A percentile compares a stretch with the other conserved stretches of the same genome.
phyloP scores from a whole-genome alignment of 75 land plant genomes.

The Chamaecyparis obtusa region DNA sequence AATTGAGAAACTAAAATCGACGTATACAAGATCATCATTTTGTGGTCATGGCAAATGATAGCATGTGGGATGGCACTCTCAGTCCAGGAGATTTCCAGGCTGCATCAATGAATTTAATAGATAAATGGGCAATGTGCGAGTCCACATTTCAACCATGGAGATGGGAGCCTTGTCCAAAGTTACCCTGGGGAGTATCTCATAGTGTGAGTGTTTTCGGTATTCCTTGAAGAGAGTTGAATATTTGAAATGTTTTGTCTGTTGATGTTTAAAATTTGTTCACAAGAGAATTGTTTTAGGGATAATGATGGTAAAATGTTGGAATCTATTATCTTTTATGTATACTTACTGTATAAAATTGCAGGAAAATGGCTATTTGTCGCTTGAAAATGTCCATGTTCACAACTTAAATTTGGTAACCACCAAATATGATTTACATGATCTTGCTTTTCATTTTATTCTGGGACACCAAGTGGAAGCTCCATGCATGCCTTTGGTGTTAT shows the following conservation, averaged over 20 bases:
- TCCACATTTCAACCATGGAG: conserved; percentile 34
- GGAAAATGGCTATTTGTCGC: conserved; percentile 47
- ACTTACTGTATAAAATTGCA: conserved; percentile 16
- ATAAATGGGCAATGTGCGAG: conserved; percentile 38
- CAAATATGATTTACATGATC: background rate
- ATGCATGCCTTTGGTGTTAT: background rate
- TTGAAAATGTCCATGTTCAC: conserved; percentile 32
- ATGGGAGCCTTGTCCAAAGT: conserved; percentile 43
- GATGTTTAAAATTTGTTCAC: background rate
- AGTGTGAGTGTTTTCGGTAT: conserved; percentile 17
- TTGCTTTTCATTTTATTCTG: background rate
- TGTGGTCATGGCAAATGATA: conserved; percentile 9
- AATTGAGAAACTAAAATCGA: background rate
- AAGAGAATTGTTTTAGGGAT: background rate
- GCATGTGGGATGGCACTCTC: conserved; percentile 57
- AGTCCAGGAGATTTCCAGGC: conserved; percentile 29
- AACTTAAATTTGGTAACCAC: conserved; percentile 12
- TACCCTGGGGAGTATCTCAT: conserved; percentile 17
- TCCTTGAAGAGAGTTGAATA: background rate
- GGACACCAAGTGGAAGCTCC: background rate
- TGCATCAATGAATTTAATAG: conserved; percentile 31
- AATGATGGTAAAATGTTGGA: background rate
- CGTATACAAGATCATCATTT: background rate
- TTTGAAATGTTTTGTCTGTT: background rate
- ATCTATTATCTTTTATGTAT: background rate